These are phyloP conservation scores for Aspergillus jensenii DNA, from an alignment of 2,329 filamentous ascomycete species.

Conservation along the genomic window DNA sequence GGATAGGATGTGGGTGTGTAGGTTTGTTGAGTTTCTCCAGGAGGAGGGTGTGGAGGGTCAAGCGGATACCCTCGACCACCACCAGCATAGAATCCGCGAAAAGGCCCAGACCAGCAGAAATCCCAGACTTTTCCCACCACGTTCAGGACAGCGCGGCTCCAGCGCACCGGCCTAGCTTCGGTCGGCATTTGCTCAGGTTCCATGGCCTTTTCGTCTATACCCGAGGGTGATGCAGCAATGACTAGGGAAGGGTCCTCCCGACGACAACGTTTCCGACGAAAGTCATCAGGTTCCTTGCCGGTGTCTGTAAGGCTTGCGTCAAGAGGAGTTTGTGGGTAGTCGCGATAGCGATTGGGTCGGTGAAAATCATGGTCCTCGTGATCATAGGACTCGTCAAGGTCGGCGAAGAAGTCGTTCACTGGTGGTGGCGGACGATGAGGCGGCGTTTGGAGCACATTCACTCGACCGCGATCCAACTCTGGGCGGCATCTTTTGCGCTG, in stretches of 20 bases:
- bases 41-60: slow-evolving; percentile 22
- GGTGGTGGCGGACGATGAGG: slow-evolving; percentile 31
- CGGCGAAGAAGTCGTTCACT: slow-evolving; percentile 24
- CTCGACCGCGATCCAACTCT: slow-evolving; percentile 25
- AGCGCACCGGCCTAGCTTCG: slow-evolving; percentile 27
- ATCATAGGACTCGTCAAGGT: slow-evolving; percentile 14
- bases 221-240: slow-evolving; percentile 21
- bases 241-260: slow-evolving; percentile 27
- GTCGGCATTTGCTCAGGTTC: slow-evolving; percentile 11
- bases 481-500: slow-evolving; percentile 35
- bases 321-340: slow-evolving; percentile 26
- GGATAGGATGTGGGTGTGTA: slow-evolving; percentile 3
- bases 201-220: slow-evolving; percentile 18
- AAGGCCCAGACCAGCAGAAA: slow-evolving; percentile 71
- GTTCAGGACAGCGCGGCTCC: slow-evolving; percentile 44
- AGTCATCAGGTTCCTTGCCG: slow-evolving; percentile 19
- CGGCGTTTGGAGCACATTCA: slow-evolving; percentile 26
- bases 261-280: slow-evolving; percentile 34
- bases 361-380: slow-evolving; percentile 32
- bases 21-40: background rate
- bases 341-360: slow-evolving; percentile 43
- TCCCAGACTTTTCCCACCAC: slow-evolving; percentile 71
- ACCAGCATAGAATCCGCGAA: slow-evolving; percentile 83
- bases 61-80: slow-evolving; percentile 72
- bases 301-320: slow-evolving; percentile 28